These are phyloP conservation scores for Mycosarcoma maydis DNA, from an alignment of 1,284 basidiomycete genomes.

Conservation along the genomic window DNA sequence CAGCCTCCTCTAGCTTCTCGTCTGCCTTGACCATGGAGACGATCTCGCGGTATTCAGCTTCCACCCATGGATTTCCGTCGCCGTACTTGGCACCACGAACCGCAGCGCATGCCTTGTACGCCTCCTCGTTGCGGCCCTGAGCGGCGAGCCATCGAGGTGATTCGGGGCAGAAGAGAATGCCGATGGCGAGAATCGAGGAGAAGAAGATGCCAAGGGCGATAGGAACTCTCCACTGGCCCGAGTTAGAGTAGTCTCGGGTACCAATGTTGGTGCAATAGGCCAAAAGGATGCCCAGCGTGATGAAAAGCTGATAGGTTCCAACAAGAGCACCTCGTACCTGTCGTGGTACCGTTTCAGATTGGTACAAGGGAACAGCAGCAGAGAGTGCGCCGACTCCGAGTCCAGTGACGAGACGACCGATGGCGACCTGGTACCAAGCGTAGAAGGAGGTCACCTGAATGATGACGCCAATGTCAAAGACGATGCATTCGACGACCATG, in stretches of 20 bases:
- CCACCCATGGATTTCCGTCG: constrained; percentile 57
- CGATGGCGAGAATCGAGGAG: constrained; percentile 75
- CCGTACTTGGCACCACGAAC: constrained; percentile 71
- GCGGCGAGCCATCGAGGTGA: constrained; percentile 75
- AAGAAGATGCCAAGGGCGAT: constrained; percentile 78
- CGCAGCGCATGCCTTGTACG: constrained; percentile 71
- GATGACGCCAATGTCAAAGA: constrained; percentile 78
- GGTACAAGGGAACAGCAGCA: constrained; percentile 79
- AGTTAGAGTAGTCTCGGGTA: constrained; percentile 46
- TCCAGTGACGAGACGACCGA: constrained; percentile 76
- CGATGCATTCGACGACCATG: constrained; percentile 75
- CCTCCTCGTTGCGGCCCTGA: constrained; percentile 72
- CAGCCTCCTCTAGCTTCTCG: constrained; percentile 23
- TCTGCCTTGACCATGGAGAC: constrained; percentile 53
- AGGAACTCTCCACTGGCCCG: constrained; percentile 75
- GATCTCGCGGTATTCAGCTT: constrained; percentile 62
- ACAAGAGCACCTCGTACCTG: constrained; percentile 81
- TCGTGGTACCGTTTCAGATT: constrained; percentile 79
- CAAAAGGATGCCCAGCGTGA: constrained; percentile 74
- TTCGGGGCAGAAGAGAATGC: constrained; percentile 81
- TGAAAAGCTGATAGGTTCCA: constrained; percentile 72
- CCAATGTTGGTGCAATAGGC: constrained; percentile 71
- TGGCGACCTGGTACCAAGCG: constrained; percentile 68
- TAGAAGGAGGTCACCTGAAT: constrained; percentile 68
- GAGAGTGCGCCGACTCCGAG: constrained; percentile 69